Conservation (phyloP, 2,329 filamentous ascomycete species). For the Aspergillus flavus region DNA sequence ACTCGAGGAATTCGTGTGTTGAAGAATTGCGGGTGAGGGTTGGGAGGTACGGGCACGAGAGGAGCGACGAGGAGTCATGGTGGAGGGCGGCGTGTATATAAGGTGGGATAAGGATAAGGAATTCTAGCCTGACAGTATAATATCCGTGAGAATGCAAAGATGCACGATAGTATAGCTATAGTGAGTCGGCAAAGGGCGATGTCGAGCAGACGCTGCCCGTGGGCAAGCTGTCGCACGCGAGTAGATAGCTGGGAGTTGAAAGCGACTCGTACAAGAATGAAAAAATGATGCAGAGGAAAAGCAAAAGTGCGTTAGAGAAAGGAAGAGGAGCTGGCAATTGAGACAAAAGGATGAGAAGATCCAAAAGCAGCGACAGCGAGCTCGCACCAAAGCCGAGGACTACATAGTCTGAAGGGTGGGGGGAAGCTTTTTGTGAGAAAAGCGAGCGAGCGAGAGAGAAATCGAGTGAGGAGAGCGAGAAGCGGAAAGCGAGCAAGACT, state of each 20-base stretch:
- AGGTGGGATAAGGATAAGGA: constrained; percentile 17
- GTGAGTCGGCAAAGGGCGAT: constrained; percentile 9
- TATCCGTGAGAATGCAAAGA: constrained; percentile 7
- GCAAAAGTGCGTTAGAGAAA: constrained; percentile 12
- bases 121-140: constrained; percentile 9
- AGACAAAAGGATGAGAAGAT: constrained; percentile 18
- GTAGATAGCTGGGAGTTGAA: constrained; percentile 23
- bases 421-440: constrained; percentile 28
- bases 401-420: constrained; percentile 45
- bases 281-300: constrained; percentile 15
- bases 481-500: constrained; percentile 28
- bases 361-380: constrained; percentile 32
- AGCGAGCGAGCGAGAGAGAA: constrained; percentile 35
- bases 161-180: constrained; percentile 7
- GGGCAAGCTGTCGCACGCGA: constrained; percentile 29
- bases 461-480: constrained; percentile 29
- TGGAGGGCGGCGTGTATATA: constrained; percentile 18
- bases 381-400: constrained; percentile 37
- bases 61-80: constrained; percentile 79
- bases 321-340: constrained; percentile 29
- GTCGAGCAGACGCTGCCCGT: constrained; percentile 19
- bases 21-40: constrained; percentile 66
- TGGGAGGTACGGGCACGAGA: constrained; percentile 84
- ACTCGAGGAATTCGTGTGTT: constrained; percentile 77
- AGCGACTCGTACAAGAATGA: constrained; percentile 23